Percentiles rank a stretch among this genome's conserved stretches.
Evolutionary conservation across 176 grass and related monocot species (phyloP).

Genomic region (Triticum dicoccoides): DNA sequence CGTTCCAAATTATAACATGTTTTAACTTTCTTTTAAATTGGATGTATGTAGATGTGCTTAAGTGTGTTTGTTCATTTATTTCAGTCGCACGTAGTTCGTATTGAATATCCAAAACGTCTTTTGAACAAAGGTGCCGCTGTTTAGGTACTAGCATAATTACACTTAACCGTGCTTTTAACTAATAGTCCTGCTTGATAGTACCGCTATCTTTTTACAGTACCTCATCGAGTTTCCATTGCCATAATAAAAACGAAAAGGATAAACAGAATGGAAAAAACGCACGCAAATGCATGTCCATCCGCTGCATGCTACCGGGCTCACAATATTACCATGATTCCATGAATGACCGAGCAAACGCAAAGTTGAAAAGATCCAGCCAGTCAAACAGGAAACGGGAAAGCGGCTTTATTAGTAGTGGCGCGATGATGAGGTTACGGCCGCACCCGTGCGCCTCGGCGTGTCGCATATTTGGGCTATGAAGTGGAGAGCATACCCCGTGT

Average conservation of each 20-base stretch:
- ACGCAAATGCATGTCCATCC: not conserved
- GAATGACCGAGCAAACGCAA: slow-evolving; percentile 10
- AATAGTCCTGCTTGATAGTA: too few species aligned
- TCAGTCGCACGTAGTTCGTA: too few species aligned
- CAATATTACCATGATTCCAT: not conserved
- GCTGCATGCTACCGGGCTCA: not conserved
- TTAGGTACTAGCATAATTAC: too few species aligned
- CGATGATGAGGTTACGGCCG: slow-evolving; percentile 1
- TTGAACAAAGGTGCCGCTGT: too few species aligned
- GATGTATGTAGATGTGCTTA: too few species aligned
- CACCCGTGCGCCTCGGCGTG: slow-evolving; percentile 20
- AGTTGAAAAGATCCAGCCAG: not conserved
- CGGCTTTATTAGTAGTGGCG: slow-evolving; percentile 15
- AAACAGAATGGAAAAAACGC: not conserved
- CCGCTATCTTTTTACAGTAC: not conserved
- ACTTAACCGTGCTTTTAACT: too few species aligned
- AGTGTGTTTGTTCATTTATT: too few species aligned
- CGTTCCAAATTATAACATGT: too few species aligned
- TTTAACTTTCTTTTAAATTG: too few species aligned
- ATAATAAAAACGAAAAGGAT: not conserved
- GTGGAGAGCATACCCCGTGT: slow-evolving; percentile 17
- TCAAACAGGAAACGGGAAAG: not conserved
- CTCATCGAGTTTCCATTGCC: not conserved
- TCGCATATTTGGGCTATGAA: not conserved
- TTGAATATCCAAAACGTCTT: too few species aligned